phyloP scores from a whole-genome alignment of 257 asterid genomes.

The Penstemon eatonii region DNA sequence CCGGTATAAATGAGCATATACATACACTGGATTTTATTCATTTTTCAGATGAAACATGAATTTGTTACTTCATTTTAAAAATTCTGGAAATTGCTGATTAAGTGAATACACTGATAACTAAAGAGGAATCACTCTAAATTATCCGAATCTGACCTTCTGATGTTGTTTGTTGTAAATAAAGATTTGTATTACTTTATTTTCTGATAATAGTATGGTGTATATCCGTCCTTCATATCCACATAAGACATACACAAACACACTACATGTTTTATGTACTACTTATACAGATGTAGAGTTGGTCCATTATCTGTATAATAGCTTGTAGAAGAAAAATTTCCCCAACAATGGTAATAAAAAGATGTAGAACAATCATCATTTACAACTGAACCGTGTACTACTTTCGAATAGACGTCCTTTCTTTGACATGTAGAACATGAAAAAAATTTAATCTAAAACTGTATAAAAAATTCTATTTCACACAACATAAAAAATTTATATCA shows the following conservation, averaged over 20 bases:
- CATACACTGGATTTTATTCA: background rate
- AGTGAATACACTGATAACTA: conserved; percentile 14
- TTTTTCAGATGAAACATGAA: background rate
- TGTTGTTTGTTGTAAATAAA: background rate
- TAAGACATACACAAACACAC: background rate
- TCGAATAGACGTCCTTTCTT: too few species aligned
- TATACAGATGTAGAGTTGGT: too few species aligned
- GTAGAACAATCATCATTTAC: too few species aligned
- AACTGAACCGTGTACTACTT: too few species aligned
- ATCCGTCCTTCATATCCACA: background rate
- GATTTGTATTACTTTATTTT: background rate
- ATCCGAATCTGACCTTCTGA: background rate
- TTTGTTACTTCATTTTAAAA: background rate
- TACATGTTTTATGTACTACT: background rate
- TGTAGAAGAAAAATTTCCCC: too few species aligned
- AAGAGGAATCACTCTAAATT: conserved; percentile 5
- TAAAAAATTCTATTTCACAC: too few species aligned
- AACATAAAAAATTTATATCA: too few species aligned
- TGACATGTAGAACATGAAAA: too few species aligned
- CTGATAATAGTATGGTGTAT: background rate
- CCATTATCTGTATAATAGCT: too few species aligned
- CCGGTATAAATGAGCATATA: conserved; percentile 48
- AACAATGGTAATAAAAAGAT: too few species aligned
- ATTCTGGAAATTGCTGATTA: background rate
- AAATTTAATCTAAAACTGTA: too few species aligned